Conservation (phyloP, 768 basidiomycete genomes). For the Pseudohyphozyma bogoriensis region DNA sequence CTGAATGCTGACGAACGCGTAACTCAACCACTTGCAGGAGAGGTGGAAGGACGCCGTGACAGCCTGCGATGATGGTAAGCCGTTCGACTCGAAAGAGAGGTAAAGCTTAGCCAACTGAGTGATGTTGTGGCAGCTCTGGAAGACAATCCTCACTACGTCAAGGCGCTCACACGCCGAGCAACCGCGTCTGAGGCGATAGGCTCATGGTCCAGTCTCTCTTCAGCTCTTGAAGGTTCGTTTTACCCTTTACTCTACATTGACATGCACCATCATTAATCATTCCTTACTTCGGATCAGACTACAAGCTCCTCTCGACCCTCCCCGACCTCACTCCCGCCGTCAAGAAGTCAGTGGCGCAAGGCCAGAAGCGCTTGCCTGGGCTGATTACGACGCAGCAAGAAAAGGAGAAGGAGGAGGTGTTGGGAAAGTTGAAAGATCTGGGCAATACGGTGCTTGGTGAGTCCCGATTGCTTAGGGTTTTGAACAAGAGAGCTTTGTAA, state of each 20-base stretch:
- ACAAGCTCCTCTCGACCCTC: conserved; percentile 57
- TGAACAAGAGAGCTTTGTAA: not conserved
- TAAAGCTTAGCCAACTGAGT: no score
- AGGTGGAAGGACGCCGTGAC: conserved; percentile 56
- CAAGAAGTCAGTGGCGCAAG: conserved; percentile 44
- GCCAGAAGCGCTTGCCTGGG: conserved; percentile 52
- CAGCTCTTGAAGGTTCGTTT: conserved; percentile 68
- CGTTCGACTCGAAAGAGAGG: no score
- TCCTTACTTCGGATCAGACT: conserved; percentile 50
- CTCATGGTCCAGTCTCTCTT: conserved; percentile 71
- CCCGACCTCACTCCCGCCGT: conserved; percentile 52
- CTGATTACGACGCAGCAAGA: conserved; percentile 68
- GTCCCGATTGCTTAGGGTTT: conserved; percentile 19
- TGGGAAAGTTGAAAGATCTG: conserved; percentile 80
- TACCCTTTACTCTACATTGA: not conserved
- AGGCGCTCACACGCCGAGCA: conserved; percentile 82
- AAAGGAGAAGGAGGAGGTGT: conserved; percentile 79
- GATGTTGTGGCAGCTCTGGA: conserved; percentile 57
- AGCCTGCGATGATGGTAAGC: conserved; percentile 63
- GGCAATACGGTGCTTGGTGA: conserved; percentile 81
- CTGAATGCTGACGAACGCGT: no score
- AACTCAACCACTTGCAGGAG: conserved; percentile 12
- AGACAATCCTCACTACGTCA: conserved; percentile 75
- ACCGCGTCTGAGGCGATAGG: conserved; percentile 66
- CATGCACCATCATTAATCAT: not conserved